Base-by-base conservation (phyloP, 371 early-diverging fungal species). In the Lichtheimia hyalospora region DNA sequence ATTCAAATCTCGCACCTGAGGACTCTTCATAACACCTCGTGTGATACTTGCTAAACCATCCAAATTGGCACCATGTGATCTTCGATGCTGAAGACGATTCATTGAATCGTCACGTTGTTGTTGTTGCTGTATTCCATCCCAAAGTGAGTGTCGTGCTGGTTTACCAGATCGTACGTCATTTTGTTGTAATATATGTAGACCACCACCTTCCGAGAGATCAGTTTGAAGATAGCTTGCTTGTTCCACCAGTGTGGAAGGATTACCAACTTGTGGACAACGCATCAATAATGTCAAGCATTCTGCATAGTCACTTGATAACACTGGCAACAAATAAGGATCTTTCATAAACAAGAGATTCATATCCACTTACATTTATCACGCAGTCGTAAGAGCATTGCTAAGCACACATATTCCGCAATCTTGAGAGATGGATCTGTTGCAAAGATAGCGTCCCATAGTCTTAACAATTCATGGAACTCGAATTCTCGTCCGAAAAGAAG, bases 401-500 rank as follows among this genome's bases (percentile, higher is more conserved):
- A 60, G 43, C 89, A 89, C 7, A 95, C 70, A 82, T 89, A 96
- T 58, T 93, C 94, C 3, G 85, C 91, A 41, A 95, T 83, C 16
- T 84, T 74, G 24, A 95, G 70, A 5, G 85, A 80, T 5, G 82
- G 74, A 60, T 89, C 90, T 49, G 91, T 86, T 5, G 93, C 91
- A 74, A 95, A 89, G 10, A 96, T 79, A 10, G 90, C 91, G 63
- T 95, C 95, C 97, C 97, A 96, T 46, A 96, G 73, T n/a, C 67
- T 53, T 25, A 94, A 62, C 6, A 89, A 74, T n/a, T 88, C 77
- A 10, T 85, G 73, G 8, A 92, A 83, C 2, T 87, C 74, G 53
- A 96, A 89, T 71, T 96, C 97, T 42, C 97, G 79, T 24, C 93
- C 90, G 81, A 95, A 96, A 10, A 96, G 81, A 39, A 96, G 74